A percentile compares a stretch with the other conserved stretches of the same genome.
phyloP scores from a whole-genome alignment of 176 grass and related monocot genomes.

The Cymbopogon citratus region DNA sequence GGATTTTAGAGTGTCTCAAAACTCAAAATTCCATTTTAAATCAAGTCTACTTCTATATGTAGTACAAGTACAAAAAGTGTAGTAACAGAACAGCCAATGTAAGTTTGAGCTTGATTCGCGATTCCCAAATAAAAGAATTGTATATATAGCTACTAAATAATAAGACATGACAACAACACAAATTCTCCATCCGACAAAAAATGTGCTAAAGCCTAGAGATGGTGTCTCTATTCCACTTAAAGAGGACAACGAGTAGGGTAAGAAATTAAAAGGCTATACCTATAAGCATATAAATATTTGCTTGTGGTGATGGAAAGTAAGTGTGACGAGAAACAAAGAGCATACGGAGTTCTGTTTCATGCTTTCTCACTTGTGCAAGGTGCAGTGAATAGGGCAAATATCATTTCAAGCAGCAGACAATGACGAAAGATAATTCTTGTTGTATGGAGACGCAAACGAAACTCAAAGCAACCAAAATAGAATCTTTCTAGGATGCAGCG shows the following conservation, averaged over 20 bases:
- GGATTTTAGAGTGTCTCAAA: too few relatives aligned
- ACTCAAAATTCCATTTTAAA: too few relatives aligned
- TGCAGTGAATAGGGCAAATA: conserved; percentile 20
- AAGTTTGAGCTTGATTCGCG: not conserved
- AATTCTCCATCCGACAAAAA: conserved; percentile 9
- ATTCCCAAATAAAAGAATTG: not conserved
- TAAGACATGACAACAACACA: conserved; percentile 18
- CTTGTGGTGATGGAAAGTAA: not conserved
- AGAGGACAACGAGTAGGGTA: not conserved
- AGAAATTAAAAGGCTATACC: not conserved
- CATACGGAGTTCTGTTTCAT: not conserved
- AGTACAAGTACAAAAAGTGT: not conserved
- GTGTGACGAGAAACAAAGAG: not conserved
- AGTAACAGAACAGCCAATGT: not conserved
- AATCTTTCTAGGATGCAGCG: not conserved
- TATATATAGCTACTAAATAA: not conserved
- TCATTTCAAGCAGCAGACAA: conserved; percentile 25
- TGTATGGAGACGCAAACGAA: conserved; percentile 27
- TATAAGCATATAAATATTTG: not conserved
- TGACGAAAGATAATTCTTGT: not conserved
- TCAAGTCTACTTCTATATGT: not conserved
- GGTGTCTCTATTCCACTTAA: conserved; percentile 10
- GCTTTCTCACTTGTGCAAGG: not conserved
- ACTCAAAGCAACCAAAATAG: conserved; percentile 17
- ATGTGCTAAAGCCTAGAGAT: not conserved